Conservation (phyloP, 768 basidiomycete genomes). For the Jaapia argillacea region DNA sequence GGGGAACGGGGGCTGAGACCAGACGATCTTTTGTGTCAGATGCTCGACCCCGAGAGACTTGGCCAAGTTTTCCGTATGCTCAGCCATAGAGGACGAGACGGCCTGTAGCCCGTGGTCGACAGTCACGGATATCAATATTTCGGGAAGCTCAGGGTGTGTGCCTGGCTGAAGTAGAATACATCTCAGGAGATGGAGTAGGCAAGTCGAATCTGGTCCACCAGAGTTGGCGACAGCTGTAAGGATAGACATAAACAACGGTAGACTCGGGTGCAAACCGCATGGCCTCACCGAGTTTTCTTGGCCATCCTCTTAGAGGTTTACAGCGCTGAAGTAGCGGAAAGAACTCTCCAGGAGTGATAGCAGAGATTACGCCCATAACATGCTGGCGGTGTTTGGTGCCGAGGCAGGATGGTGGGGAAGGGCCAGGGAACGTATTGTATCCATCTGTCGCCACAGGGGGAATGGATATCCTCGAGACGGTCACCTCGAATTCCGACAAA, state of each 20-base stretch:
- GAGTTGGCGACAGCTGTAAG: slow-evolving; percentile 79
- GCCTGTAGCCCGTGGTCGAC: slow-evolving; percentile 65
- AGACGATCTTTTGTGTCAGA: slow-evolving; percentile 37
- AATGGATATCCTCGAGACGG: background rate
- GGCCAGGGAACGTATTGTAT: too few species aligned
- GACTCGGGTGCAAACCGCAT: too few species aligned
- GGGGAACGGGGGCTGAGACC: slow-evolving; percentile 47
- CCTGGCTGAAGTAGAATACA: slow-evolving; percentile 10
- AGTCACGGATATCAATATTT: slow-evolving; percentile 42
- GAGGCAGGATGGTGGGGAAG: too few species aligned
- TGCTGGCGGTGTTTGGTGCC: background rate
- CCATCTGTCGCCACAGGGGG: too few species aligned
- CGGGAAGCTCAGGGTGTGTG: slow-evolving; percentile 9
- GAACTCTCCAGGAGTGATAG: slow-evolving; percentile 43
- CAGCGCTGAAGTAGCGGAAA: slow-evolving; percentile 32
- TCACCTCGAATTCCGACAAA: background rate
- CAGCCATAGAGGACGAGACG: slow-evolving; percentile 46
- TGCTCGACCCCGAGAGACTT: slow-evolving; percentile 33
- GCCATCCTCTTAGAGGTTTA: slow-evolving; percentile 41
- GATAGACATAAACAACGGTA: background rate
- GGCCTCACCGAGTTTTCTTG: slow-evolving; percentile 31
- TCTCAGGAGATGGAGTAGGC: slow-evolving; percentile 59
- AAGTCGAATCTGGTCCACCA: slow-evolving; percentile 77
- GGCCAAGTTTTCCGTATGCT: slow-evolving; percentile 33
- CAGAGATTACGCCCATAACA: slow-evolving; percentile 4